Percentiles rank a stretch among this genome's conserved stretches.
phyloP scores from a whole-genome alignment of 1,139 yeast genomes.

The Yamadazyma mexicana region DNA sequence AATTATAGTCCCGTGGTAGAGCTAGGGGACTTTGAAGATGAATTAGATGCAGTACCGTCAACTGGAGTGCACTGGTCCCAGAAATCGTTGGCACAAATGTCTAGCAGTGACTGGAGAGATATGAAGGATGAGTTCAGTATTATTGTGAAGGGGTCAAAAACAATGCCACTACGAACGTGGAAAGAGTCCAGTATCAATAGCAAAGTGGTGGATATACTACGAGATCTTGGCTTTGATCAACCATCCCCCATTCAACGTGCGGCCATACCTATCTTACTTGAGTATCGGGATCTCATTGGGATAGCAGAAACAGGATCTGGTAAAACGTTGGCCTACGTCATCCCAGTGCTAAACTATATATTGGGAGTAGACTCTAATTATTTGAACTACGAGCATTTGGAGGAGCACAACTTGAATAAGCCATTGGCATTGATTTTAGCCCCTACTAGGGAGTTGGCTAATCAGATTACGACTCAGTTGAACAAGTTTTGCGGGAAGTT shows the following conservation, averaged over 20 bases:
- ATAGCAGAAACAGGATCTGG: slow-evolving; percentile 98
- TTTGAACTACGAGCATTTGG: slow-evolving; percentile 32
- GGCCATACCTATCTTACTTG: slow-evolving; percentile 72
- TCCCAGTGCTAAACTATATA: slow-evolving; percentile 70
- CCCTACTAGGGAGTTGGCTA: slow-evolving; percentile 92
- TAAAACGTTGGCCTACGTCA: slow-evolving; percentile 79
- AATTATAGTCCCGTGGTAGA: slow-evolving; percentile 44
- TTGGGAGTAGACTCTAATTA: slow-evolving; percentile 38
- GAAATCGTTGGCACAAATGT: slow-evolving; percentile 67
- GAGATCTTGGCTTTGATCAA: slow-evolving; percentile 45
- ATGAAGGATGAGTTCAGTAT: slow-evolving; percentile 78
- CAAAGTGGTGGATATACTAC: slow-evolving; percentile 36
- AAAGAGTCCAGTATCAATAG: slow-evolving; percentile 54
- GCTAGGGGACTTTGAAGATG: slow-evolving; percentile 16
- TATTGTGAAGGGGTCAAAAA: slow-evolving; percentile 52
- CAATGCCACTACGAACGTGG: slow-evolving; percentile 75
- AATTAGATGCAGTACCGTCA: slow-evolving; percentile 6
- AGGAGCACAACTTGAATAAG: slow-evolving; percentile 29
- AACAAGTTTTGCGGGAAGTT: slow-evolving; percentile 44
- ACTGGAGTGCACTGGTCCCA: slow-evolving; percentile 66
- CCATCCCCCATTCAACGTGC: slow-evolving; percentile 94
- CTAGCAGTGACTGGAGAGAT: slow-evolving; percentile 85
- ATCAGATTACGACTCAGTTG: slow-evolving; percentile 75
- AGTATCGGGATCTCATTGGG: slow-evolving; percentile 70
- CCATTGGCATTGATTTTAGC: slow-evolving; percentile 71